phyloP scores from a whole-genome alignment of 306 rosid species.

The Cajanus cajan region DNA sequence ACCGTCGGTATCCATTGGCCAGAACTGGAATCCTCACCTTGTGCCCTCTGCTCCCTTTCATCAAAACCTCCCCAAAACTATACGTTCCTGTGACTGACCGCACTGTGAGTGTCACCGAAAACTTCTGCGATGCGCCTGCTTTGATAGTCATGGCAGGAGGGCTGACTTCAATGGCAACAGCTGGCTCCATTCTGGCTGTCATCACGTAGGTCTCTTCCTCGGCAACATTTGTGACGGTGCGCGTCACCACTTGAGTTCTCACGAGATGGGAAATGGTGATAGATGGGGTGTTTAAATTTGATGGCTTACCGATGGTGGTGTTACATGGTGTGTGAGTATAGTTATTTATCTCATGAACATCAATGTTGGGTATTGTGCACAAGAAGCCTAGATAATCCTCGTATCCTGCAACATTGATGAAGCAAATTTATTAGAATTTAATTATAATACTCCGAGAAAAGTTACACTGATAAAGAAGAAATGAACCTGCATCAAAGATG shows the following conservation, averaged over 20 bases:
- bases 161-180: conserved; percentile 74
- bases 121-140: conserved; percentile 64
- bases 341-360: conserved; percentile 70
- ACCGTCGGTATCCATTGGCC: conserved; percentile 78
- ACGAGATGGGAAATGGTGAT: conserved; percentile 85
- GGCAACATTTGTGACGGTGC: conserved; percentile 80
- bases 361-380: conserved; percentile 86
- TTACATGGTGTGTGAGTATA: conserved; percentile 78
- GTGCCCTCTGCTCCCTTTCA: conserved; percentile 97
- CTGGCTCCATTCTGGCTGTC: conserved; percentile 83
- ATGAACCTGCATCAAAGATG: conserved; percentile 85
- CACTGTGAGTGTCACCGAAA: conserved; percentile 63
- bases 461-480: conserved; percentile 6
- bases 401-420: conserved; percentile 53
- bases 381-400: conserved; percentile 91
- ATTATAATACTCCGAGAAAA: not conserved
- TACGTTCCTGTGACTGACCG: conserved; percentile 71
- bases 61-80: conserved; percentile 80
- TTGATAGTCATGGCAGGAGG: conserved; percentile 87
- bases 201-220: conserved; percentile 87
- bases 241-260: conserved; percentile 62
- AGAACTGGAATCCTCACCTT: conserved; percentile 92
- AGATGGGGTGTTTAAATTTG: conserved; percentile 86
- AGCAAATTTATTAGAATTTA: not conserved
- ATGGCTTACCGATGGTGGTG: conserved; percentile 69